These are phyloP conservation scores for Trichomonas gallinae DNA, from an alignment of 208 protist species.

Conservation along the genomic window DNA sequence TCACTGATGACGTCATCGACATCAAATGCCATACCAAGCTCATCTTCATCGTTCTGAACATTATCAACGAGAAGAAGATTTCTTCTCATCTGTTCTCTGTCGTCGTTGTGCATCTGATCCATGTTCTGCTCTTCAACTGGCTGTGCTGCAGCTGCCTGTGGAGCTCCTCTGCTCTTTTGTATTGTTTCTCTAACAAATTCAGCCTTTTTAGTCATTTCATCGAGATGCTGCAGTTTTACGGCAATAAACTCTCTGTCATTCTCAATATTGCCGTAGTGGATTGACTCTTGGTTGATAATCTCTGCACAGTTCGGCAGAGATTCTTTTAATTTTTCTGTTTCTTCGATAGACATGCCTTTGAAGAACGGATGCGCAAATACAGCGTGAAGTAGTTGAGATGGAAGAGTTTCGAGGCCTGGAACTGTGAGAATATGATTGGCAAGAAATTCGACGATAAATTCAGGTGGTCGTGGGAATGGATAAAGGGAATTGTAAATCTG, in stretches of 20 bases:
- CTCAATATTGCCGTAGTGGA: not conserved
- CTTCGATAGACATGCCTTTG: not conserved
- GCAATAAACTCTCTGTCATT: not conserved
- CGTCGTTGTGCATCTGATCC: not conserved
- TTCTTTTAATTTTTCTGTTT: not conserved
- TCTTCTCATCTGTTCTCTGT: not conserved
- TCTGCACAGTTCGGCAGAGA: not conserved
- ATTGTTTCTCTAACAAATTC: not conserved
- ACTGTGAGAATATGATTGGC: not conserved
- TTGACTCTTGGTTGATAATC: not conserved
- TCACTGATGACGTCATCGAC: not conserved
- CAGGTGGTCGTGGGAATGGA: not conserved
- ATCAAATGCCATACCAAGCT: not conserved
- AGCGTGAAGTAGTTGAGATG: not conserved
- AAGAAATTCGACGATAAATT: not conserved
- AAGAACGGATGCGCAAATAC: not conserved
- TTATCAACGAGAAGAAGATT: not conserved
- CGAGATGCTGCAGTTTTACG: not conserved
- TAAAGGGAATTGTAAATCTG: not conserved
- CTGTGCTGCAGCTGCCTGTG: too few species aligned
- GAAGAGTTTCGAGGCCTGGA: not conserved
- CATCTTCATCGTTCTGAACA: not conserved
- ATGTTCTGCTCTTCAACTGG: not conserved
- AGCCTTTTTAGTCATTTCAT: not conserved
- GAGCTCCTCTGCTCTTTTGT: not conserved